Evolutionary conservation across 2,329 filamentous ascomycete species (phyloP).

Genomic region (Aspergillus sp.): DNA sequence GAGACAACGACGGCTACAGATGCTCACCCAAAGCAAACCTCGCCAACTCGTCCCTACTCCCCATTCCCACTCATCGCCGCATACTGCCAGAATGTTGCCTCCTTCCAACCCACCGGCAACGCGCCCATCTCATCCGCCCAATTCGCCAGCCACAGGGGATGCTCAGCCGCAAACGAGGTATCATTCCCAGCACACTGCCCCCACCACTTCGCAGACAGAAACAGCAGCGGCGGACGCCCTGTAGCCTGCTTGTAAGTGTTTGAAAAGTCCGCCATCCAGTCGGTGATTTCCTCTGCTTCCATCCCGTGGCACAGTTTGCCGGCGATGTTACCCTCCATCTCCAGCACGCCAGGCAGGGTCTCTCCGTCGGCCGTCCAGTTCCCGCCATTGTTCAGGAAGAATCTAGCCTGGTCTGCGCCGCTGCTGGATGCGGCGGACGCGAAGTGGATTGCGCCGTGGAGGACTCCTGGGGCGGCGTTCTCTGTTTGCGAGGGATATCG

Average conservation of each 20-base stretch:
- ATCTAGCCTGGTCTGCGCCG: conserved; percentile 10
- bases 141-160: conserved; percentile 14
- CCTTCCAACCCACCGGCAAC: conserved; percentile 9
- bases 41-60: not conserved
- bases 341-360: conserved; percentile 11
- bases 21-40: conserved; percentile 13
- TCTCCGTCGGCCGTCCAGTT: conserved; percentile 11
- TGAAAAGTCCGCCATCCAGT: conserved; percentile 14
- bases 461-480: not conserved
- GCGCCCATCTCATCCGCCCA: conserved; percentile 12
- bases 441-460: conserved; percentile 14
- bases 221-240: conserved; percentile 3
- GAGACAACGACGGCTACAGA: too few species aligned
- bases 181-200: conserved; percentile 9
- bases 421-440: conserved; percentile 7
- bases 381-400: conserved; percentile 12
- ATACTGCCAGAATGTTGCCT: conserved; percentile 13
- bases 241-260: conserved; percentile 3
- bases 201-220: conserved; percentile 13
- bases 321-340: conserved; percentile 15
- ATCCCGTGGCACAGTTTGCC: conserved; percentile 14
- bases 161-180: conserved; percentile 4
- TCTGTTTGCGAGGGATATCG: not conserved
- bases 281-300: conserved; percentile 7
- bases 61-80: conserved; percentile 1